Evolutionary conservation across 148 eudicot genomes (phyloP).

Genomic region (Rhododendron molle): DNA sequence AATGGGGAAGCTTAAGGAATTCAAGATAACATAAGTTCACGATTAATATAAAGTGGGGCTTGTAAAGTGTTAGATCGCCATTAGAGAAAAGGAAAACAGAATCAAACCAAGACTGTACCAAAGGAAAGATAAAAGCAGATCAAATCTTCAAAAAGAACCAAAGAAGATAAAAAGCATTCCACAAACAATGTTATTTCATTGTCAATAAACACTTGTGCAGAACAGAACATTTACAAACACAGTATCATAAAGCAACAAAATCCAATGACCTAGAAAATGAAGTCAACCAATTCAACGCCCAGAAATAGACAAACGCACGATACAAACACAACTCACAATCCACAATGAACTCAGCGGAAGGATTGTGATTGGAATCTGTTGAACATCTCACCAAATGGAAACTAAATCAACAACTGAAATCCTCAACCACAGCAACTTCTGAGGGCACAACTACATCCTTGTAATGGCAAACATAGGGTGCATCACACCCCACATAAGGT

Average conservation of each 20-base stretch:
- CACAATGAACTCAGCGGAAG: not conserved
- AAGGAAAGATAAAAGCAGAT: not conserved
- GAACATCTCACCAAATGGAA: not conserved
- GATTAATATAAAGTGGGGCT: not conserved
- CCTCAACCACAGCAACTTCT: conserved; percentile 14
- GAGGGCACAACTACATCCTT: conserved; percentile 27
- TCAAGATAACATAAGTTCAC: not conserved
- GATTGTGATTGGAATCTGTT: not conserved
- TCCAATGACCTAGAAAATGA: not conserved
- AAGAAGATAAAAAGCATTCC: not conserved
- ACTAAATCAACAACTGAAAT: not conserved
- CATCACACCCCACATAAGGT: conserved; percentile 24
- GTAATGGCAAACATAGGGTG: conserved; percentile 34
- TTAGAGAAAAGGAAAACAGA: not conserved
- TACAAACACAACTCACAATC: not conserved
- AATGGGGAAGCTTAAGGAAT: not conserved
- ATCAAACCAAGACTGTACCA: not conserved
- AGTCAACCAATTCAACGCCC: not conserved
- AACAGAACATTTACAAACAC: not conserved
- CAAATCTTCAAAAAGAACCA: not conserved
- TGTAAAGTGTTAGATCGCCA: not conserved
- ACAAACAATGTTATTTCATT: not conserved
- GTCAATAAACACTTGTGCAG: not conserved
- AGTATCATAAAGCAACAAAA: not conserved
- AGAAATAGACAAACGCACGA: not conserved